Evolutionary conservation across 2,329 filamentous ascomycete species (phyloP), one percentile per base, ranked within the genome.

Genomic region (Corynespora cassiicola): DNA sequence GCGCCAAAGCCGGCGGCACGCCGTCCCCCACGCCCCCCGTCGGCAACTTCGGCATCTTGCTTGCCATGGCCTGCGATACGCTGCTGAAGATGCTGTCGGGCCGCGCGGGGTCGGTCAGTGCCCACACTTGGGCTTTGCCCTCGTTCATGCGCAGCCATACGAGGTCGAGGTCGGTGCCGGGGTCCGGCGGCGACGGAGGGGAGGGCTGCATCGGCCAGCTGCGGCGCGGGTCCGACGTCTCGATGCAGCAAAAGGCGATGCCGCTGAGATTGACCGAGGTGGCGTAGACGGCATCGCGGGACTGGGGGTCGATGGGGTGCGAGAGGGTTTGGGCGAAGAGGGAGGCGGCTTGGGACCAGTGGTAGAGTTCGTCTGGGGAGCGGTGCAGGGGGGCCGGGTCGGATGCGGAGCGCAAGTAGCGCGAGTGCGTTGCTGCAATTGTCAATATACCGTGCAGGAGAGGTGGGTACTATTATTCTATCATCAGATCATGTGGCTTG

Each of bases 71-170:
- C 33, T 63, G 43, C 44, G 79, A 79, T 4, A 75, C 36, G 36
- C 75, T 77, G 17, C 74, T 71, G n/a, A n/a, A n/a, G n/a, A n/a
- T n/a, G n/a, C n/a, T n/a, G n/a, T n/a, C n/a, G 1, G 63, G 47
- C 7, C 74, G 66, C 6, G 70, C 36, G 1, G 77, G 74, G 31
- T 81, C 66, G 3, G 74, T 62, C 1, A 80, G 53, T 3, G 66
- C 52, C 72, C 74, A 80, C 1, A 83, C 63, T 5, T 70, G 68
- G 36, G 66, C 71, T 60, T 84, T 82, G 1, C 77, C 77, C 9
- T 76, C 69, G 41, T 68, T 72, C 61, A 84, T 71, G 31, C 66
- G 74, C 4, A 84, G 52, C 81, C 80, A 85, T 54, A 77, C 71
- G 2, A 84, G 62, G 43, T 81, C 76, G 1, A n/a, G n/a, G n/a